These are phyloP conservation scores for Alternaria alternata DNA, from an alignment of 2,329 filamentous ascomycete species.

Conservation along the genomic window DNA sequence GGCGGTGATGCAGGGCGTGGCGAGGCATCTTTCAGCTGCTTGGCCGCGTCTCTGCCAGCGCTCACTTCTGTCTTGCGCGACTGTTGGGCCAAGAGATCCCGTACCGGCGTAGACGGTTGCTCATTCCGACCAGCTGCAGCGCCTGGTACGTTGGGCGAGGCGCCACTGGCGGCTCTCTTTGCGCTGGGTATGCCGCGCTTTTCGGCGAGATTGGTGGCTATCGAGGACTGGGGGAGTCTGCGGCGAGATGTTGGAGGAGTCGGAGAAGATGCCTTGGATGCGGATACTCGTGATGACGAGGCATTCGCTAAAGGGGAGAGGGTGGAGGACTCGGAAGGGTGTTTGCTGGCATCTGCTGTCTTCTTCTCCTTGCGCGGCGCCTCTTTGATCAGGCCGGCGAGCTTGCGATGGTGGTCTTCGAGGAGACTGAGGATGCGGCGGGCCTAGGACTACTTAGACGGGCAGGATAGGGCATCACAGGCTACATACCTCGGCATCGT, in stretches of 20 bases:
- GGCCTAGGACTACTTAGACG: conserved; percentile 61
- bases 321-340: conserved; percentile 20
- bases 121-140: conserved; percentile 65
- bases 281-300: conserved; percentile 32
- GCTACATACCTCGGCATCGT: conserved; percentile 62
- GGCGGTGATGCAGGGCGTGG: conserved; percentile 31
- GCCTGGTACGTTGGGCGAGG: conserved; percentile 77
- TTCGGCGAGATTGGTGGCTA: conserved; percentile 86
- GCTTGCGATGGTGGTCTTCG: conserved; percentile 84
- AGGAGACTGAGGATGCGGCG: conserved; percentile 84
- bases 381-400: conserved; percentile 81
- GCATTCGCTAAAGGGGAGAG: conserved; percentile 22
- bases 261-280: conserved; percentile 51
- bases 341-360: conserved; percentile 18
- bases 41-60: conserved; percentile 23
- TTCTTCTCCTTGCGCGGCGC: conserved; percentile 54
- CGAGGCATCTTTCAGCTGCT: conserved; percentile 20
- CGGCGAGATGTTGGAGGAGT: conserved; percentile 50
- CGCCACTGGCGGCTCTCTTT: conserved; percentile 69
- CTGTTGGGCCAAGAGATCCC: conserved; percentile 46
- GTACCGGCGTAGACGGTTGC: conserved; percentile 40
- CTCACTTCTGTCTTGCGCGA: conserved; percentile 35
- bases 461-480: conserved; percentile 25
- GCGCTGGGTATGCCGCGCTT: conserved; percentile 75
- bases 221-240: conserved; percentile 74